Conservation (phyloP, 768 basidiomycete species). For the Amanita molliuscula region DNA sequence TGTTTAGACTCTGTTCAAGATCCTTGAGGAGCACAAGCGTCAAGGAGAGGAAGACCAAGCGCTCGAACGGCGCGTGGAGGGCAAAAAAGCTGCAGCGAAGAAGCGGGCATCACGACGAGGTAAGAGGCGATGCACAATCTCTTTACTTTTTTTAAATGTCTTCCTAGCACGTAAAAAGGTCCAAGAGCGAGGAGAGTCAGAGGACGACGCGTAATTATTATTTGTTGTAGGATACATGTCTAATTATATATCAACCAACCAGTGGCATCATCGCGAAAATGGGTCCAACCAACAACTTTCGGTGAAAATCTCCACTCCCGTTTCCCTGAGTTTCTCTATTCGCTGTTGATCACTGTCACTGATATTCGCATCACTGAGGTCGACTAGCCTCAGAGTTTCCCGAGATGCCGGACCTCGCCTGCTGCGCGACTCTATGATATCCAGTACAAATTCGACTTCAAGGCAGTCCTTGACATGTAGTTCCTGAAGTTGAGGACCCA, state of each 20-base stretch:
- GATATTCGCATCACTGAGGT: neutral
- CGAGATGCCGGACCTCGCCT: neutral
- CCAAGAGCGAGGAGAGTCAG: slow-evolving; percentile 10
- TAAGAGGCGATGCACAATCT: slow-evolving; percentile 11
- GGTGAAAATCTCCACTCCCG: neutral
- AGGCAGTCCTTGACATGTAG: neutral
- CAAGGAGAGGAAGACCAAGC: slow-evolving; percentile 92
- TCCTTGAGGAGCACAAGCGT: slow-evolving; percentile 68
- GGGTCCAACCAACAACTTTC: neutral
- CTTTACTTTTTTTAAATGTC: slow-evolving; percentile 4
- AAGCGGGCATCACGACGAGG: slow-evolving; percentile 48
- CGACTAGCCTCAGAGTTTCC: neutral
- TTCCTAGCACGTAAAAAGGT: slow-evolving; percentile 13
- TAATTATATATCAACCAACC: neutral
- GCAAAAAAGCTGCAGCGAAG: slow-evolving; percentile 74
- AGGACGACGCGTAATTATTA: slow-evolving; percentile 6
- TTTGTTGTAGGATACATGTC: neutral
- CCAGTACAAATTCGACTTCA: neutral
- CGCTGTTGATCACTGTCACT: neutral
- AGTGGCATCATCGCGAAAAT: neutral
- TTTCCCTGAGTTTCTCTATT: neutral
- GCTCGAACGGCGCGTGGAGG: slow-evolving; percentile 75
- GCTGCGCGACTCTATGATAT: neutral
- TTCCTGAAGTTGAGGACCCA: neutral
- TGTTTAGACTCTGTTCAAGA: slow-evolving; percentile 31